A percentile compares a stretch with the other conserved stretches of the same genome.
phyloP scores from a whole-genome alignment of 441 rosid species.

The Hura crepitans region DNA sequence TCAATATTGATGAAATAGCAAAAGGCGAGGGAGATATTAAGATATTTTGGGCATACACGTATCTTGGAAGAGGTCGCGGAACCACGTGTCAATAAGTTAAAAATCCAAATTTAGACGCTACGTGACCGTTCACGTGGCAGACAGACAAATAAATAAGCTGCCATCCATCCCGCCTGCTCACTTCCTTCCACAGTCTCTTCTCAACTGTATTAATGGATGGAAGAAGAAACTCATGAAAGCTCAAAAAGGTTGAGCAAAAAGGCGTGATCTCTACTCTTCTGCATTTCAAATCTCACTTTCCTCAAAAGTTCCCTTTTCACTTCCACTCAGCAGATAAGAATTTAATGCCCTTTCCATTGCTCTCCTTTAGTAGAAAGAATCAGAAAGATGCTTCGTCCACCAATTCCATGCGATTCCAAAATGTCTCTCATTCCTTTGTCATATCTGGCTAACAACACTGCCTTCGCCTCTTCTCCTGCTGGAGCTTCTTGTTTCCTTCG shows the following conservation, averaged over 20 bases:
- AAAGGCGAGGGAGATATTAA: no score
- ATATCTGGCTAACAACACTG: slow-evolving; percentile 13
- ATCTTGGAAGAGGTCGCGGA: background rate
- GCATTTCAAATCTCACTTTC: background rate
- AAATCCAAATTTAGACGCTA: background rate
- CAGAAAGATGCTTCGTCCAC: slow-evolving; percentile 38
- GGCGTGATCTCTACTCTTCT: background rate
- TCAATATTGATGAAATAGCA: no score
- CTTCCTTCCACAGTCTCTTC: background rate
- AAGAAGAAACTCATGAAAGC: background rate
- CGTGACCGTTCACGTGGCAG: slow-evolving; percentile 67
- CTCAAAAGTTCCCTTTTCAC: background rate
- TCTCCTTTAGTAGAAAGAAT: slow-evolving; percentile 8
- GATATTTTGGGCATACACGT: background rate
- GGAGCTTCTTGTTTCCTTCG: slow-evolving; percentile 28
- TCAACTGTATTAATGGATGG: background rate
- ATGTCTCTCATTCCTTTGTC: slow-evolving; percentile 24
- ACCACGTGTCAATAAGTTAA: slow-evolving; percentile 29
- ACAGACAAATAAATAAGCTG: slow-evolving; percentile 17
- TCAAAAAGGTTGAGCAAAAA: background rate
- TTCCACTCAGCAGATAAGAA: background rate
- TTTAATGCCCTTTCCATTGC: background rate
- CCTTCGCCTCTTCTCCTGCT: slow-evolving; percentile 20
- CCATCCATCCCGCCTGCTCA: background rate
- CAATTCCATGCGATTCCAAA: slow-evolving; percentile 28